Percentiles rank a stretch among this genome's conserved stretches.
Conservation (phyloP, 192 early-diverging fungal genomes). For the Thamnidium elegans region DNA sequence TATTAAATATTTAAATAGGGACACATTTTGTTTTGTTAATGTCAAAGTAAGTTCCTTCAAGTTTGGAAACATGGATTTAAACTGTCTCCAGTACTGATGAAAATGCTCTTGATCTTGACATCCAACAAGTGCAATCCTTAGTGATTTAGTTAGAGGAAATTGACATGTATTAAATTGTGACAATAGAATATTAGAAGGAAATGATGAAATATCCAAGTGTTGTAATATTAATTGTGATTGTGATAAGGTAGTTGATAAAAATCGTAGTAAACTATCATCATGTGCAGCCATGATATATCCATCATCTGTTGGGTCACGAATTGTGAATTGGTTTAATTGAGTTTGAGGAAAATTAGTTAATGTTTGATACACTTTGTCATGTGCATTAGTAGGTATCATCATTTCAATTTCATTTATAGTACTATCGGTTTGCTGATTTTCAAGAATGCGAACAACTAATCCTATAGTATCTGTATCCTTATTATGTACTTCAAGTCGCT, state of each 20-base stretch:
- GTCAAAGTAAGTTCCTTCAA: conserved; percentile 8
- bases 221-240: not conserved
- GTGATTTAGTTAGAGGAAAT: conserved; percentile 1
- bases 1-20: not conserved
- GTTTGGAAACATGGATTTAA: conserved; percentile 1
- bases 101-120: not conserved
- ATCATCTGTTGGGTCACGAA: conserved; percentile 18
- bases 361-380: not conserved
- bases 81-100: not conserved
- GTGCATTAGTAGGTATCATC: not conserved
- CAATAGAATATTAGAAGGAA: not conserved
- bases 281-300: not conserved
- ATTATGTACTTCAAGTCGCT: not conserved
- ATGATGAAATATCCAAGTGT: conserved; percentile 5
- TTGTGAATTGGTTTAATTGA: not conserved
- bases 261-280: not conserved
- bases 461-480: not conserved
- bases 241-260: not conserved
- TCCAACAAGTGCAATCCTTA: not conserved
- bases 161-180: not conserved
- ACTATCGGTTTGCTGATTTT: not conserved
- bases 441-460: conserved; percentile 5
- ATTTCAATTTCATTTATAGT: conserved; percentile 12
- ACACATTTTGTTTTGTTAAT: not conserved
- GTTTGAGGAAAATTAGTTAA: conserved; percentile 4